These are phyloP conservation scores for Cryoendolithus antarcticus DNA, from an alignment of 2,329 filamentous ascomycete genomes.

Conservation along the genomic window DNA sequence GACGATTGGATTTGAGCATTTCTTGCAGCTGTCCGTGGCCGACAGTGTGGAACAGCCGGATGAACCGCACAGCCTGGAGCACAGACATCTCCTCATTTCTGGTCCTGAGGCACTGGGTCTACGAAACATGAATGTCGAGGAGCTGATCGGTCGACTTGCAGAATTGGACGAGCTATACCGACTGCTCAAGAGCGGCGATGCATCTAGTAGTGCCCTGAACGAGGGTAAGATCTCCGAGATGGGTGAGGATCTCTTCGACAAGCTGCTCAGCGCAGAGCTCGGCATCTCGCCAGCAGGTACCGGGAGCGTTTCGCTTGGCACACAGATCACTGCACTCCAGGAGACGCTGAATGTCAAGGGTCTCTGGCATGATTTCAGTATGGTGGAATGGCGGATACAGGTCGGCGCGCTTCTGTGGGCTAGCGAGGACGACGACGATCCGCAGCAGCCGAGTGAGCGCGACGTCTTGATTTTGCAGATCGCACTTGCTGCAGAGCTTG, in stretches of 20 bases:
- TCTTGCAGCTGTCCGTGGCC: slow-evolving; percentile 33
- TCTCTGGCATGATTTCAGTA: slow-evolving; percentile 37
- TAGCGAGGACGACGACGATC: slow-evolving; percentile 15
- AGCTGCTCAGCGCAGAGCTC: slow-evolving; percentile 12
- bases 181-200: not conserved
- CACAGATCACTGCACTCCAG: slow-evolving; percentile 35
- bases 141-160: slow-evolving; percentile 14
- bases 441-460: slow-evolving; percentile 29
- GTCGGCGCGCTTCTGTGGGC: slow-evolving; percentile 36
- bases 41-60: slow-evolving; percentile 17
- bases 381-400: slow-evolving; percentile 33
- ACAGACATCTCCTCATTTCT: slow-evolving; percentile 10
- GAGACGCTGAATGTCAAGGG: slow-evolving; percentile 30
- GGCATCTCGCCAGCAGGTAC: slow-evolving; percentile 7
- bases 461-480: slow-evolving; percentile 45
- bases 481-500: slow-evolving; percentile 40
- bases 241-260: slow-evolving; percentile 16
- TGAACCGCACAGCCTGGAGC: slow-evolving; percentile 6
- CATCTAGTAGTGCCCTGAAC: slow-evolving; percentile 1
- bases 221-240: slow-evolving; percentile 14
- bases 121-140: slow-evolving; percentile 10
- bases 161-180: slow-evolving; percentile 10
- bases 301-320: slow-evolving; percentile 21
- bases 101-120: slow-evolving; percentile 16
- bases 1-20: slow-evolving; percentile 35